phyloP scores from a whole-genome alignment of 2,329 filamentous ascomycete genomes.

The Hysterium pulicare region DNA sequence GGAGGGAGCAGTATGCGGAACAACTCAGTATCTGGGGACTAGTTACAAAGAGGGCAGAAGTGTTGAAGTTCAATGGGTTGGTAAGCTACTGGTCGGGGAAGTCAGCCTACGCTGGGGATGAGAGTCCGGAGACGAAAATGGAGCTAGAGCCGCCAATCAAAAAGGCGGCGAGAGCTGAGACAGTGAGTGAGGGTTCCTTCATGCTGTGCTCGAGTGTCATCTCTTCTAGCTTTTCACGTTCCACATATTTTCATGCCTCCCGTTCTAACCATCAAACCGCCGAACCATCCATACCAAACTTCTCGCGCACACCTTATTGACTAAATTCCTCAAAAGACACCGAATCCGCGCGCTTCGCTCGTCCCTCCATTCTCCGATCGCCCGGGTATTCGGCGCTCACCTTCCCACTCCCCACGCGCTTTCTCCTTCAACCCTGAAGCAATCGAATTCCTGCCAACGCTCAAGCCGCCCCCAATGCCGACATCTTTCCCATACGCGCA shows the following conservation, averaged over 20 bases:
- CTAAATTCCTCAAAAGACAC: no score
- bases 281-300: conserved; percentile 19
- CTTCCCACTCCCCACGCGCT: conserved; percentile 21
- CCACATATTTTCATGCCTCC: conserved; percentile 8
- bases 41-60: conserved; percentile 52
- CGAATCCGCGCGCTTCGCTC: not conserved
- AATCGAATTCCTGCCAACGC: conserved; percentile 26
- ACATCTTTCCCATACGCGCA: not conserved
- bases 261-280: conserved; percentile 26
- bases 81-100: conserved; percentile 31
- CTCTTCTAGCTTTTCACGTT: conserved; percentile 3
- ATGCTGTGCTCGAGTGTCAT: not conserved
- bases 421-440: conserved; percentile 38
- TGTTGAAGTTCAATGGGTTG: conserved; percentile 54
- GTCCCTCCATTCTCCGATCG: conserved; percentile 1
- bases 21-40: conserved; percentile 59
- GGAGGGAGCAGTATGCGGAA: conserved; percentile 56
- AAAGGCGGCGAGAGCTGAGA: not conserved
- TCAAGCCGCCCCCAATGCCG: conserved; percentile 1
- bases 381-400: conserved; percentile 16
- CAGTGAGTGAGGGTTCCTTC: not conserved
- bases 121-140: not conserved
- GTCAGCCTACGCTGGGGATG: conserved; percentile 15
- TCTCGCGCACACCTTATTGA: no score
- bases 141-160: not conserved